These are phyloP conservation scores for Parmales sp. DNA, from an alignment of 108 stramenopile species.

Conservation along the genomic window DNA sequence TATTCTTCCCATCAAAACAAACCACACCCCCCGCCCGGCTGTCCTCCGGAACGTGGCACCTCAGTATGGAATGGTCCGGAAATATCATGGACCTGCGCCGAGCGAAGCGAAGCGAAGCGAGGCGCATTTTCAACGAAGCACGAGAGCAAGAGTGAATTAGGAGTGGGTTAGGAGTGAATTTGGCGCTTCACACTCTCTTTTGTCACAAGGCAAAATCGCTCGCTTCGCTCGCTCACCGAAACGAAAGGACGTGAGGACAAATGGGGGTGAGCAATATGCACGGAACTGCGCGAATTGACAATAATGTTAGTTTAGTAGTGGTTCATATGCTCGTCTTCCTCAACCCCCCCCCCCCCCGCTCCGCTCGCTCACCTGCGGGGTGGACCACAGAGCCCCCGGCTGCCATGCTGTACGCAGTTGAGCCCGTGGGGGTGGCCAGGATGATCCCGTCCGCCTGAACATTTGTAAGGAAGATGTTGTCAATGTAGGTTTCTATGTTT, in stretches of 20 bases:
- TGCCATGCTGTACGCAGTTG: conserved; percentile 90
- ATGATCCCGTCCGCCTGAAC: conserved; percentile 95
- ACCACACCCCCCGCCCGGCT: conserved; percentile 77
- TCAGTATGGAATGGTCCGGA: conserved; percentile 78
- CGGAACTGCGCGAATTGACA: too few relatives aligned
- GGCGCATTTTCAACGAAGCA: too few relatives aligned
- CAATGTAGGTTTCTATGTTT: conserved; percentile 79
- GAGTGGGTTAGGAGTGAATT: too few relatives aligned
- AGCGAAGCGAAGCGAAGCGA: too few relatives aligned
- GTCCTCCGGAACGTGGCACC: conserved; percentile 72
- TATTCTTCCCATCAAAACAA: conserved; percentile 86
- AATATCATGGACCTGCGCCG: conserved; percentile 91
- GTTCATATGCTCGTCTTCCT: too few relatives aligned
- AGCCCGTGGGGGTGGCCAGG: conserved; percentile 89
- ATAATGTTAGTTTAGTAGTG: too few relatives aligned
- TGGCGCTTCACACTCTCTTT: too few relatives aligned
- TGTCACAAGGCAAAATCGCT: too few relatives aligned
- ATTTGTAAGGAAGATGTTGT: conserved; percentile 81
- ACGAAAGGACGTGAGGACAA: conserved; percentile 88
- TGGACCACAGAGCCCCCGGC: conserved; percentile 95
- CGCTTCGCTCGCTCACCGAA: too few relatives aligned
- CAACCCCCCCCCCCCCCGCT: too few relatives aligned
- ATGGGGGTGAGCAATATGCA: conserved; percentile 90
- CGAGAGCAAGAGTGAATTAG: too few relatives aligned
- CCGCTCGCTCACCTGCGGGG: too few relatives aligned